A percentile compares a stretch with the other conserved stretches of the same genome.
phyloP scores from a whole-genome alignment of 129 eudicot species.

The Dittrichia graveolens region DNA sequence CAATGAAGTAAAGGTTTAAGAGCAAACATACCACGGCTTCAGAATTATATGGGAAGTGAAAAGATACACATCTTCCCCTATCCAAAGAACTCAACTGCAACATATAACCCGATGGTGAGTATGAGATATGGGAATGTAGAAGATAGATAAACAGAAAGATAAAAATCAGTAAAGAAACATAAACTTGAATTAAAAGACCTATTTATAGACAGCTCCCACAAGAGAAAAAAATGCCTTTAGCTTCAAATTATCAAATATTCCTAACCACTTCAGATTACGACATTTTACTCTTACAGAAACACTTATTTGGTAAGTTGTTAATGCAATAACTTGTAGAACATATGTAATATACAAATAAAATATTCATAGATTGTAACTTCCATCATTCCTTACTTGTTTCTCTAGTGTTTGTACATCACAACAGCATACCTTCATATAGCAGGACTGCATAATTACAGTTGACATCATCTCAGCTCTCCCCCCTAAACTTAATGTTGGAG shows the following conservation, averaged over 20 bases:
- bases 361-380: not conserved
- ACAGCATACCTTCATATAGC: conserved; percentile 68
- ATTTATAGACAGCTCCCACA: not conserved
- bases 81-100: conserved; percentile 64
- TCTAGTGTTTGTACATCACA: conserved; percentile 1
- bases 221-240: not conserved
- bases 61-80: conserved; percentile 62
- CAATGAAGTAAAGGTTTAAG: conserved; percentile 3
- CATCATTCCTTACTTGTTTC: not conserved
- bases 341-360: not conserved
- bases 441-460: conserved; percentile 73
- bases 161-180: not conserved
- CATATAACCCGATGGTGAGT: conserved; percentile 23
- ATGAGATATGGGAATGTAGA: conserved; percentile 17
- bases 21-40: conserved; percentile 57
- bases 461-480: conserved; percentile 81
- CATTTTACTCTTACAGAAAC: conserved; percentile 10
- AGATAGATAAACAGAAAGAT: conserved; percentile 6
- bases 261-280: not conserved
- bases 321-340: conserved; percentile 1
- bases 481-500: conserved; percentile 63
- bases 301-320: not conserved
- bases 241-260: conserved; percentile 4
- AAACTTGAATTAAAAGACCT: not conserved
- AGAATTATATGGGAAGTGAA: conserved; percentile 55